Percentiles rank a stretch among this genome's conserved stretches.
These are phyloP conservation scores for Echeveria elegans DNA, from an alignment of 164 flowering plant genomes.

Conservation along the genomic window DNA sequence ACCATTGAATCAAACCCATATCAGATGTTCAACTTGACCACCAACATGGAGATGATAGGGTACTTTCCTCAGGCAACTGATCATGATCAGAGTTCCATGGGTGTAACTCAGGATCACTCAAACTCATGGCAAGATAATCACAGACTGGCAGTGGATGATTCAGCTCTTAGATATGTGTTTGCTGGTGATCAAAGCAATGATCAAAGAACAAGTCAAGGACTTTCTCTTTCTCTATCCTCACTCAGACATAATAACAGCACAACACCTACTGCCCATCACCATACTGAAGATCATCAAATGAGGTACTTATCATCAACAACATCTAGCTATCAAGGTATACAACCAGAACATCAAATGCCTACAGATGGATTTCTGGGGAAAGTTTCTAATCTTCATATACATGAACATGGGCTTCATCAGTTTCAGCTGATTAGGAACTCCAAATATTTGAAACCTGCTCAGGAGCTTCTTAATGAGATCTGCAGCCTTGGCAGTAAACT, in stretches of 20 bases:
- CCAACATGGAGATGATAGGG: constrained; percentile 55
- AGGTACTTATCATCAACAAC: constrained; percentile 17
- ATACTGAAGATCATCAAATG: constrained; percentile 15
- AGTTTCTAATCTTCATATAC: constrained; percentile 20
- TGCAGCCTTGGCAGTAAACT: constrained; percentile 54
- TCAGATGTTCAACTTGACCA: constrained; percentile 36
- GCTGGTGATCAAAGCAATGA: constrained; percentile 51
- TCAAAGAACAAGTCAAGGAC: constrained; percentile 57
- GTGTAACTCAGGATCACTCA: background rate
- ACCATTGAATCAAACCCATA: constrained; percentile 24
- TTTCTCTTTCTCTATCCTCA: constrained; percentile 62
- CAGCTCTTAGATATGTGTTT: constrained; percentile 37
- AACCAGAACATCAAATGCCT: constrained; percentile 15
- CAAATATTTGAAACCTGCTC: constrained; percentile 70
- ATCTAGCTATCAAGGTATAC: constrained; percentile 20
- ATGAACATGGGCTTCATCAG: constrained; percentile 12
- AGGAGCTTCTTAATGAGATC: constrained; percentile 76
- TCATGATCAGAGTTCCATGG: constrained; percentile 21
- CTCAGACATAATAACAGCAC: constrained; percentile 25
- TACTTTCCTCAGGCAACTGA: constrained; percentile 15
- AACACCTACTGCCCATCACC: constrained; percentile 9
- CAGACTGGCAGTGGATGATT: constrained; percentile 28
- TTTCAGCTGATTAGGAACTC: constrained; percentile 42
- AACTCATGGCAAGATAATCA: constrained; percentile 25
- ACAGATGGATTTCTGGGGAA: constrained; percentile 25